Base-by-base conservation (phyloP, 73 alveolate genomes). In the Paramecium caudatum region DNA sequence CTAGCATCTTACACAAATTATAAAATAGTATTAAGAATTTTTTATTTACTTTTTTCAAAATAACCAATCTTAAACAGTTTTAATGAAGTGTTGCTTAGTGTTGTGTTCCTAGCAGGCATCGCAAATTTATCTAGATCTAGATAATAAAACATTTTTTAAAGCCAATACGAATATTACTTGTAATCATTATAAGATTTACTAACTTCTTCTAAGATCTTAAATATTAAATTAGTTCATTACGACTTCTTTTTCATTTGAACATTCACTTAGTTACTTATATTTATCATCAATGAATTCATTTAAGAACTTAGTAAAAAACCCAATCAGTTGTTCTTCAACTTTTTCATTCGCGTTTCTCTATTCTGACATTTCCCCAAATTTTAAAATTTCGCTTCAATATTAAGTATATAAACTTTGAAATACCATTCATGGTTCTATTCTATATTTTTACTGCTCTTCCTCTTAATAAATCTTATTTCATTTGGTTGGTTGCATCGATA, bases 121-220 rank as follows among this genome's bases (percentile, higher is more conserved):
- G 45, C 45, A 69, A 69, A 69, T 43, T 17, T 74, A 39, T 74
- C 88, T 0, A 16, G 1, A 68, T 68, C 84, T 33, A 74, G n/a
- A 19, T 41, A 39, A 43, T 3, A 39, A 19, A 25, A 74, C 65
- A 74, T 74, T 43, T 74, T 39, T 4, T 39, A 39, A n/a, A 74
- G 88, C 88, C 69, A 74, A 74, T 39, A 15, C n/a, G 68, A 25
- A 74, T 37, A 74, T 17, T 62, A 62, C 25, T 74, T 74, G 12
- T 74, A 74, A 74, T 74, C 46, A 6, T 39, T 39, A 17, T 16
- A 36, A 37, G 61, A 16, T 43, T 74, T 37, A 8, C 41, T 13
- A 37, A 74, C 41, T 9, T 17, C 41, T 3, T 2, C 1, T 10
- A 74, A 23, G 15, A 69, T 23, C 86, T 69, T 9, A 37, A n/a